Base-by-base conservation (phyloP, 331 rosid species). In the Arachis monticola region DNA sequence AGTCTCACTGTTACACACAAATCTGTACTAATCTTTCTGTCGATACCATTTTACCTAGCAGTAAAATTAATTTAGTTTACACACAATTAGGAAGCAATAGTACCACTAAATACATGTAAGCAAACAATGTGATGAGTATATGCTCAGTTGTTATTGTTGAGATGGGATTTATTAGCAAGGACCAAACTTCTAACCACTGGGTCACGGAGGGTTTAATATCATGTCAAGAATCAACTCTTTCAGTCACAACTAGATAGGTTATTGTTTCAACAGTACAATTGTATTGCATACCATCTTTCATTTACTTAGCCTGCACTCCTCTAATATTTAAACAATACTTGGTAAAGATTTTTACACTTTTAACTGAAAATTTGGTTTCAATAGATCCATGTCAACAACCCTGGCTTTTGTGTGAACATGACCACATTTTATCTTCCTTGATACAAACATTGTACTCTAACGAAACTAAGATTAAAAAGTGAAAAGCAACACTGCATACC, bases 401-500 rank as follows among this genome's bases (percentile, higher is more conserved):
- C 27, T 47, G 5, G 44, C 31, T 10, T 57, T 48, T 5, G 51
- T 22, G 30, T 70, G 40, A 57, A 64, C 32, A 38, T 32, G 45
- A 76, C 75, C 22, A 8, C 76, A 12, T 57, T 22, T 75, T 47
- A 60, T 61, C 9, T 46, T 57, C 70, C 40, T 64, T 57, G 47
- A 64, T 9, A 59, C 52, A 32, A 12, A 73, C 40, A 35, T 12
- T n/a, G 14, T 31, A 8, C 62, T 10, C 65, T 51, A 55, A 8
- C 32, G 35, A 53, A 71, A 72, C 46, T 12, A 32, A 76, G 0
- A 55, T 30, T 50, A 35, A 44, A 51, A 51, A 38, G 46, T 38
- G 63, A 67, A 68, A 52, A 76, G 75, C 70, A 67, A 64, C 13
- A 70, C 41, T 45, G 68, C 57, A 74, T 11, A 5, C 69, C 56